Base-by-base conservation (phyloP, 371 early-diverging fungal genomes). In the Catenaria anguillulae region DNA sequence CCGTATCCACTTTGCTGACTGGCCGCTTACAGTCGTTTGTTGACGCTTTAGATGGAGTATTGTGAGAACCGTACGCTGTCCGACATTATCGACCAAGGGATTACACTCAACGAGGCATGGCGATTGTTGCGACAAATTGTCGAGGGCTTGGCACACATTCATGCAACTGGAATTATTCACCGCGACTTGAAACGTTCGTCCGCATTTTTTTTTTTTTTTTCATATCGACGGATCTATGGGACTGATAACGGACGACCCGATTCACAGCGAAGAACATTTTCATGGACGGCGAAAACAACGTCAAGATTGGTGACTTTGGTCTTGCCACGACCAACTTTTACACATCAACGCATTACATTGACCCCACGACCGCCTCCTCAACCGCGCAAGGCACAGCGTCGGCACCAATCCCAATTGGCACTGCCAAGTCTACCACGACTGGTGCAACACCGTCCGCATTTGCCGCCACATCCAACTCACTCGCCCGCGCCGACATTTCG, bases 21-120 rank as follows among this genome's bases (percentile, higher is more conserved):
- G 23, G 36, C 55, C 80, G 13, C 71, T 80, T 33, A n/a, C 78
- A 84, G 3, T 73, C 95, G 40, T 94, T 92, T 62, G 96, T 96
- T 63, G 96, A 96, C n/a, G n/a, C n/a, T n/a, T n/a, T n/a, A n/a
- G 70, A 96, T 96, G 97, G 95, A 96, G 72, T 94, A 93, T 68
- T 96, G 97, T 68, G 93, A 93, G 67, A 85, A 90, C 59, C 88
- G 89, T 64, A 94, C 97, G 0, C 73, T 96, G 8, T 78, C 83
- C 55, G 91, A 94, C 67, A 70, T 89, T 26, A 92, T 96, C 66
- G 85, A 86, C 42, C 84, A 82, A 64, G 88, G 87, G 0, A 62
- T 93, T n/a, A 81, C 81, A 36, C 77, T 75, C 33, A 77, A 85
- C 40, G 85, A 85, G 63, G 76, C 73, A 4, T 78, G 81, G 80